Conservation (phyloP, 2,329 filamentous ascomycete species). For the Rhinocladiella similis region DNA sequence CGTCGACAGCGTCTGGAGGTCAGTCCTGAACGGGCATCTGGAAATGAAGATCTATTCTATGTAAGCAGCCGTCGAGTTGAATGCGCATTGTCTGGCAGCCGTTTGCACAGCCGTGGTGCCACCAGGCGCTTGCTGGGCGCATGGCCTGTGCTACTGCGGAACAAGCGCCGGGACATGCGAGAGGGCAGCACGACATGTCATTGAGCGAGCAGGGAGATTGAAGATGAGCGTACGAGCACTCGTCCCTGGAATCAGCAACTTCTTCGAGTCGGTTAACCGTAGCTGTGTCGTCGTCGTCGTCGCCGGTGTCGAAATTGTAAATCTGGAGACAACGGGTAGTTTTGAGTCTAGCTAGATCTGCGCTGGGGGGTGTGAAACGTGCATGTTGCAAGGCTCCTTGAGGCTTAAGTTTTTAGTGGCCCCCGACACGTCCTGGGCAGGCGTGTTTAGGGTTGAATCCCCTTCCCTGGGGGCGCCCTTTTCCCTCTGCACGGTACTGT, state of each 20-base stretch:
- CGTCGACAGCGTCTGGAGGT: slow-evolving; percentile 2
- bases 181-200: not conserved
- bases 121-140: slow-evolving; percentile 20
- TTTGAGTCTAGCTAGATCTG: slow-evolving; percentile 9
- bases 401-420: slow-evolving; percentile 7
- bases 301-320: slow-evolving; percentile 8
- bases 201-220: not conserved
- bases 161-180: not conserved
- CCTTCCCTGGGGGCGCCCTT: not conserved
- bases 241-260: not conserved
- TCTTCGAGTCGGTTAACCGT: not conserved
- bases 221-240: not conserved
- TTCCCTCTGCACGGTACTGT: not conserved
- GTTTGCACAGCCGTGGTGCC: slow-evolving; percentile 10
- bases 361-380: slow-evolving; percentile 18
- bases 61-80: not conserved
- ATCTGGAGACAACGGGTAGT: slow-evolving; percentile 18
- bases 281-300: not conserved
- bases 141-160: slow-evolving; percentile 13
- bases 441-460: too few relatives aligned
- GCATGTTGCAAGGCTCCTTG: slow-evolving; percentile 11
- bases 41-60: not conserved
- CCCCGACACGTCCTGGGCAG: not conserved
- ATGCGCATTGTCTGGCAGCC: not conserved
- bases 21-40: not conserved